phyloP scores from a whole-genome alignment of 208 protist species.

The Borovskyia barvae region DNA sequence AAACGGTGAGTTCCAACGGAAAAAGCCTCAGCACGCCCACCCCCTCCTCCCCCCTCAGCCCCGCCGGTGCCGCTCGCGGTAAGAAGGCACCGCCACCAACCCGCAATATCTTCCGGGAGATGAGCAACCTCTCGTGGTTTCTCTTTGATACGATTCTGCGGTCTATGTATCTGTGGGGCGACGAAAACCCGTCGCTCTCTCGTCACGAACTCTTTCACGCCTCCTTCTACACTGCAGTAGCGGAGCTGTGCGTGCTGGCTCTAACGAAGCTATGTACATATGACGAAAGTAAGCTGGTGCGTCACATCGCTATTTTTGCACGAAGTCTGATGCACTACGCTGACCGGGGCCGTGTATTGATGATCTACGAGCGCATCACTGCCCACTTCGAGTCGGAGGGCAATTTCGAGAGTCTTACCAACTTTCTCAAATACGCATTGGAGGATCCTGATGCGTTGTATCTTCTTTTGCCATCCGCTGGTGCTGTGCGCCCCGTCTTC shows the following conservation, averaged over 20 bases:
- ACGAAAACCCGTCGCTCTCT: constrained; percentile 45
- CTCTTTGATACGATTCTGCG: constrained; percentile 84
- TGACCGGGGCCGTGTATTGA: constrained; percentile 72
- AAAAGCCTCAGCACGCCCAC: neutral
- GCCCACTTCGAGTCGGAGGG: constrained; percentile 56
- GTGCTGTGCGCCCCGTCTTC: constrained; percentile 51
- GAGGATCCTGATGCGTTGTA: constrained; percentile 58
- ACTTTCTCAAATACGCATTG: constrained; percentile 68
- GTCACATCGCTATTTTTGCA: constrained; percentile 71
- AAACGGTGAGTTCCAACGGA: neutral
- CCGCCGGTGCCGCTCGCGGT: neutral
- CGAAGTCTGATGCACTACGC: constrained; percentile 64
- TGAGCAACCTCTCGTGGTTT: constrained; percentile 82
- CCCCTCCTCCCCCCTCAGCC: neutral
- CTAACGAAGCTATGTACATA: constrained; percentile 52
- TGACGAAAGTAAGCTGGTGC: constrained; percentile 56
- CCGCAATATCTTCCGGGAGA: constrained; percentile 61
- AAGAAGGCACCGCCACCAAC: constrained; percentile 17
- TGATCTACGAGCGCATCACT: constrained; percentile 45
- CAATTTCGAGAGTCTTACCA: constrained; percentile 59
- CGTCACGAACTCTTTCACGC: constrained; percentile 62
- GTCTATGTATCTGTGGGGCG: constrained; percentile 75
- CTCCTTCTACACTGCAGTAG: constrained; percentile 56
- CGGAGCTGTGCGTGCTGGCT: constrained; percentile 63
- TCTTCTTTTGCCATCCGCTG: constrained; percentile 63